phyloP scores from a whole-genome alignment of 768 basidiomycete species.

The Termitomyces bulborhizus region DNA sequence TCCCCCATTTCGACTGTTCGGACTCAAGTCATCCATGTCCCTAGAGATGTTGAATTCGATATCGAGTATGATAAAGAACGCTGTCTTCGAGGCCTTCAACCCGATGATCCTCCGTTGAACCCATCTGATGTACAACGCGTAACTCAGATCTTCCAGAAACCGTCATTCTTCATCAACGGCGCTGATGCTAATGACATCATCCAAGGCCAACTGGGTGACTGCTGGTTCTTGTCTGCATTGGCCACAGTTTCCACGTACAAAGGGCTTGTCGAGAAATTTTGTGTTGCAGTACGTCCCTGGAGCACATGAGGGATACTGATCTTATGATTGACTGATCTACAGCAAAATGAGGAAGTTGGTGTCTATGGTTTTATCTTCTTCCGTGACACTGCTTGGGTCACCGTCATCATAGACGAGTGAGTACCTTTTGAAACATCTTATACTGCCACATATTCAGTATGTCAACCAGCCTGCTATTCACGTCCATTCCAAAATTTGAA shows the following conservation, averaged over 20 bases:
- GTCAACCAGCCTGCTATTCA: conserved; percentile 36
- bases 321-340: background rate
- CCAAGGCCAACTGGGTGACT: conserved; percentile 44
- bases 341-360: conserved; percentile 47
- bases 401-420: conserved; percentile 53
- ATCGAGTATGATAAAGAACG: conserved; percentile 42
- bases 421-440: background rate
- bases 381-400: conserved; percentile 44
- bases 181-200: conserved; percentile 37
- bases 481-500: conserved; percentile 46
- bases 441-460: background rate
- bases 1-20: background rate
- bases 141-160: conserved; percentile 45
- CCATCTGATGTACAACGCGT: conserved; percentile 38
- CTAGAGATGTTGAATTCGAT: conserved; percentile 32
- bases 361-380: conserved; percentile 58
- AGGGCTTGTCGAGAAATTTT: conserved; percentile 45
- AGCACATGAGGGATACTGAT: background rate
- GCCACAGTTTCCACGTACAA: conserved; percentile 39
- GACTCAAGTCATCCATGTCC: background rate
- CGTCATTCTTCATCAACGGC: conserved; percentile 42
- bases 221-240: conserved; percentile 50
- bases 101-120: background rate
- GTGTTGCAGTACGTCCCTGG: conserved; percentile 35
- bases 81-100: conserved; percentile 31